Evolutionary conservation across 176 grass and related monocot genomes (phyloP), one percentile per base, ranked within the genome.

Genomic region (Rhynchospora tenuis): DNA sequence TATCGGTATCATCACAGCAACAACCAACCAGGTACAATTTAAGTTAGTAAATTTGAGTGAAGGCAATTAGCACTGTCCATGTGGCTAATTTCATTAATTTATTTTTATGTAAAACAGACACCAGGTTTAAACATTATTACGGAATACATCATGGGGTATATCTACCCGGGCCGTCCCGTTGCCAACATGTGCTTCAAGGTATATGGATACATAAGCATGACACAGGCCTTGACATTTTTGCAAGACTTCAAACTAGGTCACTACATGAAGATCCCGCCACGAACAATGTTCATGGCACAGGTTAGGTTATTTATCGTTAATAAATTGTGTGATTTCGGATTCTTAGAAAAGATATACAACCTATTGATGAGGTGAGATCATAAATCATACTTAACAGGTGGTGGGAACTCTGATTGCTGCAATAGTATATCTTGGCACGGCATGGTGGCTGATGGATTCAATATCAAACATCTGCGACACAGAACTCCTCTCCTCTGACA

Each of bases 121-220:
- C 95, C 95, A 3, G 95, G 92, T 1, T 80, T 98, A 81, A 98
- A 98, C 78, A 82, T 98, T 43, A 94, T 98, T 27, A 98, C 95
- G 1, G 95, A 98, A 68, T 98, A 98, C 29, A 87, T 94, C 54
- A 98, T 98, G 84, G 95, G 95, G 9, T 98, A 98, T 67, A 23
- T 98, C 46, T 98, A 98, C 46, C 92, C 95, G 0, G 92, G 95
- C 15, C 85, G 89, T 1, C 95, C 95, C 0, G 95, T 98, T 3
- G 95, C 95, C 45, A 98, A 98, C 62, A 98, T 98, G 95, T 94
- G 95, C 64, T 98, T 98, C 87, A 98, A 98, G 81, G 95, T 98
- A 16, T 98, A 98, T 64, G 95, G 95, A 8, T 94, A 93, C 73
- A 91, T 98, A 80, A 94, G 95, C 86, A 94, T 94, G 90, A 84